Evolutionary conservation across 108 stramenopile species (phyloP), one percentile per base, ranked within the genome.

Genomic region (Cylindrotheca fusiformis): DNA sequence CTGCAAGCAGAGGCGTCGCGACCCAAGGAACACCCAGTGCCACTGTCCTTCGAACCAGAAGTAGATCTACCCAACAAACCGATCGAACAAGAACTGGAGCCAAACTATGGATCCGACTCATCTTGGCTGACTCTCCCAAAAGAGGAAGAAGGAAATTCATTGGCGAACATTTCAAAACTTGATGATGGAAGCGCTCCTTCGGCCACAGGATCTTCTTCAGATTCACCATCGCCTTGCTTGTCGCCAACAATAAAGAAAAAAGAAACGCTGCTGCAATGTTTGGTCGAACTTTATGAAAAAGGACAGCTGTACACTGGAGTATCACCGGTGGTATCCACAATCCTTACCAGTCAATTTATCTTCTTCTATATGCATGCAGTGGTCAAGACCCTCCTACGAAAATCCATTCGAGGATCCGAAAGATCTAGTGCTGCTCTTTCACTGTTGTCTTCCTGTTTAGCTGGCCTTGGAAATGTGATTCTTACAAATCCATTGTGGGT

Each of bases 401-500:
- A 25, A 1, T 60, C 22, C 23, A 51, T 47, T 28, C 26, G 55
- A 2, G 27, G 36, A 58, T 29, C 55, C 46, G 53, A 48, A 50
- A 41, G 69, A 14, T 60, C 70, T 5, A 72, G 61, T 46, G 65
- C 71, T 46, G 41, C 52, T 19, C 52, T 48, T 8, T 82, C 83
- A 31, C 63, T 93, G 8, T 14, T 86, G 27, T 52, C 88, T 3
- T 87, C 83, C 21, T 75, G 80, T 30, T 22, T 89, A 41, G 88
- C 88, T 2, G 91, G 91, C 4, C 60, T 77, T 19, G 63, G 84
- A 51, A 93, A 93, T 63, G 91, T 93, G 21, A 44, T 87, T 18
- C 22, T 86, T 2, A 89, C 88, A n/a, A 93, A 93, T 62, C 91
- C 91, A 19, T 46, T 93, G 4, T 93, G 91, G 91, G 91, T 93